Conservation (phyloP, 2,329 filamentous ascomycete genomes). For the Microthyrium microscopicum region DNA sequence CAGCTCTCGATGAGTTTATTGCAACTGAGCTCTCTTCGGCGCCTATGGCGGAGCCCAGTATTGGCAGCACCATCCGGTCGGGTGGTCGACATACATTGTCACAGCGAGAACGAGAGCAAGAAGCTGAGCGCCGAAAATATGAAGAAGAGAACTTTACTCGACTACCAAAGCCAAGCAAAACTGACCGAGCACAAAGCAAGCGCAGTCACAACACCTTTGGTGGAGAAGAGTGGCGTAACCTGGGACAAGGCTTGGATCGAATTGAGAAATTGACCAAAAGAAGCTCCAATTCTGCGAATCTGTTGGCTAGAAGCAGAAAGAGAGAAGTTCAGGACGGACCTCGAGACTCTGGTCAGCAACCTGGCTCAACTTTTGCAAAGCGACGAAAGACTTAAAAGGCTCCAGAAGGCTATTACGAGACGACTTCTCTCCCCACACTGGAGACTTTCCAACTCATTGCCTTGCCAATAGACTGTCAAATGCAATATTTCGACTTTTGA, state of each 20-base stretch:
- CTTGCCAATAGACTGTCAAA: no score
- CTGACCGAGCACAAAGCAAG: constrained; percentile 49
- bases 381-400: constrained; percentile 44
- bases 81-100: constrained; percentile 69
- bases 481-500: no score
- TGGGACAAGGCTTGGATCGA: constrained; percentile 72
- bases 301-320: constrained; percentile 75
- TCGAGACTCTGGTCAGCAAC: constrained; percentile 44
- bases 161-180: constrained; percentile 74
- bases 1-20: constrained; percentile 84
- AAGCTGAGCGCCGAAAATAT: constrained; percentile 67
- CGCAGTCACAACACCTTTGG: constrained; percentile 46
- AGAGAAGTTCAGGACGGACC: constrained; percentile 53
- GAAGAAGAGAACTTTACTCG: constrained; percentile 88
- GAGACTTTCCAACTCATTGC: no score
- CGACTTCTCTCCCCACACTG: no score
- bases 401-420: no score
- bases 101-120: constrained; percentile 54
- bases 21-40: constrained; percentile 66
- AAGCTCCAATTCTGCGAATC: constrained; percentile 40
- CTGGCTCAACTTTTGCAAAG: constrained; percentile 63
- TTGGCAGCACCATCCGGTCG: constrained; percentile 73
- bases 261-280: constrained; percentile 69
- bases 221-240: constrained; percentile 80
- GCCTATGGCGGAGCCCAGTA: constrained; percentile 71